These are phyloP conservation scores for Blastomyces parvus DNA, from an alignment of 2,329 filamentous ascomycete genomes.

Conservation along the genomic window DNA sequence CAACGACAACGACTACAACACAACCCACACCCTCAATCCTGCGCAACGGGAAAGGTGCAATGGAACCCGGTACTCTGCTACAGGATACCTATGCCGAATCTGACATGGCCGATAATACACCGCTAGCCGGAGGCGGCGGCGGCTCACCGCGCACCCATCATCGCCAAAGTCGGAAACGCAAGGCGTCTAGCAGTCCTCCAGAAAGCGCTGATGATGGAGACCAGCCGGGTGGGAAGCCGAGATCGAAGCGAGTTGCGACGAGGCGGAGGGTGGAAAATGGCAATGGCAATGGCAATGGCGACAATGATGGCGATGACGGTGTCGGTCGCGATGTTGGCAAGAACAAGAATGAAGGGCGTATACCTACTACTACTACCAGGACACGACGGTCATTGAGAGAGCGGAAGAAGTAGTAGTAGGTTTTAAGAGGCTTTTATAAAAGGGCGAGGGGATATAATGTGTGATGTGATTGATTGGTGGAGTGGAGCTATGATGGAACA, in stretches of 20 bases:
- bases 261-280: background rate
- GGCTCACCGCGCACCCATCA: background rate
- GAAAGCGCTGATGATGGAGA: background rate
- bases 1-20: background rate
- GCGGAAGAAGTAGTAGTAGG: slow-evolving; percentile 2
- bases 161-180: slow-evolving; percentile 5
- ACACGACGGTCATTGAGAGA: background rate
- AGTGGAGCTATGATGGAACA: background rate
- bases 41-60: background rate
- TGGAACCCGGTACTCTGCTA: background rate
- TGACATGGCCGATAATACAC: background rate
- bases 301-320: background rate
- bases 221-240: background rate
- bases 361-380: background rate
- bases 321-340: background rate
- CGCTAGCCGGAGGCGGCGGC: background rate
- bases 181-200: slow-evolving; percentile 5
- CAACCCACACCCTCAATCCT: background rate
- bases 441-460: background rate
- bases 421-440: no score
- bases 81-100: background rate
- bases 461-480: background rate
- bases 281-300: background rate
- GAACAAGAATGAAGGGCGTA: no score
- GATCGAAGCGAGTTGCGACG: slow-evolving; percentile 3